Conservation (phyloP, 257 asterid species). For the Parsonsia alboflavescens region DNA sequence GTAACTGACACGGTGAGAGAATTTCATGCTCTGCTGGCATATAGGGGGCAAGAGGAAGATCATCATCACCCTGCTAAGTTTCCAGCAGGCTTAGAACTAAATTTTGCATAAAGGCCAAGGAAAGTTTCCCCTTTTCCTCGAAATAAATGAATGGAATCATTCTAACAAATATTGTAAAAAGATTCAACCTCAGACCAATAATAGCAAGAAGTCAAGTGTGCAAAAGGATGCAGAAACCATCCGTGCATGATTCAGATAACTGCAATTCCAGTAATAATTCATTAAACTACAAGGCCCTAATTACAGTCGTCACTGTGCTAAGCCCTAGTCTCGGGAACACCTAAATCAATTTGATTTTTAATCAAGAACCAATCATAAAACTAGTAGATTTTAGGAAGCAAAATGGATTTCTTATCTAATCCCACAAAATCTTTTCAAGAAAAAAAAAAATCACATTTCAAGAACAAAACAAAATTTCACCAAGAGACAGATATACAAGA, state of each 20-base stretch:
- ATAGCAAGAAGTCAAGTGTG: neutral
- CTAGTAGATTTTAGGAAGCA: neutral
- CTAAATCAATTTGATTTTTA: neutral
- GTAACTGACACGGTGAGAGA: neutral
- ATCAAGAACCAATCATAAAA: neutral
- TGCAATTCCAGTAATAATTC: neutral
- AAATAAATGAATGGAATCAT: neutral
- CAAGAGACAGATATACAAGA: neutral
- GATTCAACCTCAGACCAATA: neutral
- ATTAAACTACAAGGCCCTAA: neutral
- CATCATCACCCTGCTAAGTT: neutral
- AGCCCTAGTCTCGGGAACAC: conserved; percentile 5
- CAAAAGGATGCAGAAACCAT: too few relatives aligned
- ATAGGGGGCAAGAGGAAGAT: neutral
- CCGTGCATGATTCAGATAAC: neutral
- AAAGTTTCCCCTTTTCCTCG: neutral
- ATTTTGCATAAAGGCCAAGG: neutral
- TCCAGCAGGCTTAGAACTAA: neutral
- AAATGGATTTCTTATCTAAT: neutral
- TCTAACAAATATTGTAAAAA: too few relatives aligned
- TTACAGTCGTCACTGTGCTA: neutral
- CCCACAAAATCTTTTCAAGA: neutral
- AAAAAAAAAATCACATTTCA: neutral
- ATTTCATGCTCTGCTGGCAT: neutral
- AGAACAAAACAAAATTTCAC: neutral